Evolutionary conservation across 2,329 filamentous ascomycete genomes (phyloP), one percentile per base, ranked within the genome.

Genomic region (Sporothrix humicola): DNA sequence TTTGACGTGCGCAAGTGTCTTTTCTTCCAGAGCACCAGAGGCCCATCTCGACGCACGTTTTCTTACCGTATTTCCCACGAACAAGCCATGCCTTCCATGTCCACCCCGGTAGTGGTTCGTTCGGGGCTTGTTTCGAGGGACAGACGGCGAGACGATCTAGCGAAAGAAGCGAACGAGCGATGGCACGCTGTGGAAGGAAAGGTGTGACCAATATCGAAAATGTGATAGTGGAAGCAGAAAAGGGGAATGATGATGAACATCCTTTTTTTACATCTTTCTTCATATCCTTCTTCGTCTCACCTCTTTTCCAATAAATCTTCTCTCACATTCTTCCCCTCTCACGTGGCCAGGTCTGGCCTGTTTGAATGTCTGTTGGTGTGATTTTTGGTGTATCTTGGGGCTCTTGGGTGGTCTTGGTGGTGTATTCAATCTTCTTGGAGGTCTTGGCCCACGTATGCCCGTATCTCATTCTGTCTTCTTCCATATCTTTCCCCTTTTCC

Each of bases 1-100:
- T 68, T 68, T 68, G 65, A 52, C 65, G 23, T 68, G 65, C 65
- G 23, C 65, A 68, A 68, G 65, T 48, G 65, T 23, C n/a, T 48
- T 26, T 15, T 52, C 50, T 26, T 7, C 44, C 13, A 68, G 42
- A 26, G 20, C 63, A 37, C 1, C 31, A 37, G 31, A 37, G 31
- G 31, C 5, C 31, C 31, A 52, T 68, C 65, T 20, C 65, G 46
- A 50, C 52, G 37, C 61, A 48, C 52, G 52, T 26, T 56, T 56
- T 23, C 23, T 56, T 20, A 17, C 52, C 52, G n/a, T 6, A 17
- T 0, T n/a, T 17, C 15, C n/a, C 50, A 23, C 7, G n/a, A 56
- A 20, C 52, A 13, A 23, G 20, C 20, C 52, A 56, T 42, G n/a
- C 61, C 42, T 7, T n/a, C 37, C 42, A 66, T 12, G 61, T 7